Base-by-base conservation (phyloP, 148 eudicot genomes). In the Nyssa sinensis region DNA sequence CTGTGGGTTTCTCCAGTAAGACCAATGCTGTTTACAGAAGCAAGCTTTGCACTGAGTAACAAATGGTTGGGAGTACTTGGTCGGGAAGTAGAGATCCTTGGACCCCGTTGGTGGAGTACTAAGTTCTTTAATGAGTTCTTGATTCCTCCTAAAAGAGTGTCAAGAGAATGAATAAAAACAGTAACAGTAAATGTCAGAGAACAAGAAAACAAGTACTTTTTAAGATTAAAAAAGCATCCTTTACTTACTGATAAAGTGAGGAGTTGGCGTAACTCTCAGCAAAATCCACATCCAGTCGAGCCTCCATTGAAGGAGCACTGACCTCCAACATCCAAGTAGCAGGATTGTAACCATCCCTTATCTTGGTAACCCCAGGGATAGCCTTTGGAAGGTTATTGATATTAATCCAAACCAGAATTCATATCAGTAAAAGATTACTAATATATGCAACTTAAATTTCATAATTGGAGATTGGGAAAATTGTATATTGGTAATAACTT, bases 261-360 rank as follows among this genome's bases (percentile, higher is more conserved):
- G 93, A 91, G 29, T 76, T 84, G 30, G 74, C 76, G 70, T 85
- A 91, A 62, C 85, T 55, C 19, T 89, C 77, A 10, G 88, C 88
- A 80, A 88, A 91, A 71, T 91, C 91, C 17, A 86, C 73, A 66
- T 66, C 72, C 27, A 89, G 69, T 53, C 81, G 85, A 53, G 83
- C 72, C 74, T 91, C 93, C 19, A 66, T 80, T 61, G 79, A 73
- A n/a, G 87, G 80, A 51, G 85, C 60, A 30, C 82, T 89, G 47
- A 91, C 69, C 59, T 91, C 93, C 73, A 91, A 87, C 93, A 89
- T 88, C 96, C 96, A 91, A 28, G 96, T 91, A 3, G 96, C 96
- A 67, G 96, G 96, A 75, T 91, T 91, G 64, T 81, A 81, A n/a
- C 93, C 88, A 2, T 85, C 86, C 58, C 58, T 77, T 39, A 91